Conservation (phyloP, 805 yeast species). For the Debaryomyces hansenii region DNA sequence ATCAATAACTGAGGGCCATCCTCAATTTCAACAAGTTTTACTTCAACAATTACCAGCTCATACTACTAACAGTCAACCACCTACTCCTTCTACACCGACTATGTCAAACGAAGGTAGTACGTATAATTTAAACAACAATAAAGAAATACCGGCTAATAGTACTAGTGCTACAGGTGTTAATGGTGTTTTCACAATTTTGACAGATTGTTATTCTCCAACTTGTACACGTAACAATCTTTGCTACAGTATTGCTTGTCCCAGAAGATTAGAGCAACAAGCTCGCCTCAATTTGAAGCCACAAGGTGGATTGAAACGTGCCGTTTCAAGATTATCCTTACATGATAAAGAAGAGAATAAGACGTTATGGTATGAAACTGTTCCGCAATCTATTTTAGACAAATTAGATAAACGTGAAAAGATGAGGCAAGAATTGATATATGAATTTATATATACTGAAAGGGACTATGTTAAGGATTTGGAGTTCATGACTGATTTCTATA, state of each 20-base stretch:
- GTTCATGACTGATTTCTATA: constrained; percentile 89
- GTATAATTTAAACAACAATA: background rate
- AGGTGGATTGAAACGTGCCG: constrained; percentile 80
- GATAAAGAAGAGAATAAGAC: constrained; percentile 76
- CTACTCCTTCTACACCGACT: constrained; percentile 15
- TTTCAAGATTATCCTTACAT: constrained; percentile 63
- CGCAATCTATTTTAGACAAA: constrained; percentile 71
- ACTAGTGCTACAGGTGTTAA: constrained; percentile 51
- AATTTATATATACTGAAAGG: constrained; percentile 89
- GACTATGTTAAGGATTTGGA: constrained; percentile 95
- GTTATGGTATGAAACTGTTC: constrained; percentile 92
- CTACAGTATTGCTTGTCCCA: constrained; percentile 94
- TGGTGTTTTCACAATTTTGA: constrained; percentile 89
- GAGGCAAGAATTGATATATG: constrained; percentile 94
- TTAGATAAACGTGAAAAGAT: constrained; percentile 83
- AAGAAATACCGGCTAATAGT: constrained; percentile 5
- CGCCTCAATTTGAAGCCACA: constrained; percentile 84
- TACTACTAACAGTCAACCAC: constrained; percentile 14
- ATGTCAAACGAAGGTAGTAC: constrained; percentile 6
- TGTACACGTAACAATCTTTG: constrained; percentile 87
- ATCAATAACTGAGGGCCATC: constrained; percentile 19
- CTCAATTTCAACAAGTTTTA: constrained; percentile 13
- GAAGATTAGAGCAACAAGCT: constrained; percentile 94
- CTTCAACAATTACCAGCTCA: constrained; percentile 19
- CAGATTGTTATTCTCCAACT: constrained; percentile 96